phyloP scores from a whole-genome alignment of 805 yeast genomes.

The Candida quercuum region DNA sequence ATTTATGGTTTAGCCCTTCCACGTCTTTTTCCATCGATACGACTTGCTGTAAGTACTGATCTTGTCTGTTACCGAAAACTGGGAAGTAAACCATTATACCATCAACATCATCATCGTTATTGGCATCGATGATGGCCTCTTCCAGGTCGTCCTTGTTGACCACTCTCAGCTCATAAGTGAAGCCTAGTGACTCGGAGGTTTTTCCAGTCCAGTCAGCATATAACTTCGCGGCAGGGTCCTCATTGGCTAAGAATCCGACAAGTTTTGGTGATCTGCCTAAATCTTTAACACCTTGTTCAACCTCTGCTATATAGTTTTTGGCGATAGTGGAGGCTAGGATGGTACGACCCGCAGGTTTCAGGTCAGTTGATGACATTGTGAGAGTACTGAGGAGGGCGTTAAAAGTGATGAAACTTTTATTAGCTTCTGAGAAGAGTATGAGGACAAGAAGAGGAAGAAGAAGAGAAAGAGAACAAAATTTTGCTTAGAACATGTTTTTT shows the following conservation, averaged over 20 bases:
- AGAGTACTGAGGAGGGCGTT: neutral
- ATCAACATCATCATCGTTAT: conserved; percentile 65
- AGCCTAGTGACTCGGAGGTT: conserved; percentile 82
- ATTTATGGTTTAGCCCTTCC: conserved; percentile 88
- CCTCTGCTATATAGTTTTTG: conserved; percentile 72
- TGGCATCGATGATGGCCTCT: conserved; percentile 76
- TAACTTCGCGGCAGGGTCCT: conserved; percentile 92
- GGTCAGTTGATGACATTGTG: conserved; percentile 20
- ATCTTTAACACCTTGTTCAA: conserved; percentile 47
- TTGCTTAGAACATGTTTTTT: neutral
- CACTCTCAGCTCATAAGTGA: conserved; percentile 72
- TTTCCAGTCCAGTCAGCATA: conserved; percentile 96
- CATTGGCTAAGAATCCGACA: conserved; percentile 89
- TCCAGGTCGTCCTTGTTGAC: conserved; percentile 78
- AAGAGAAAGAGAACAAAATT: neutral
- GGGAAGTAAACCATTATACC: conserved; percentile 98
- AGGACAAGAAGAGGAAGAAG: neutral
- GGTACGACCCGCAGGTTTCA: conserved; percentile 56
- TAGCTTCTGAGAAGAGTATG: no score
- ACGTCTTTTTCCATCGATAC: conserved; percentile 91
- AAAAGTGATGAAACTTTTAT: neutral
- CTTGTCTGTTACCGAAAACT: conserved; percentile 92
- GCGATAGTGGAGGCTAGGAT: conserved; percentile 86
- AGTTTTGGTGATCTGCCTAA: conserved; percentile 62
- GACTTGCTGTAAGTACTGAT: conserved; percentile 91